These are phyloP conservation scores for Paecilomyces formosus DNA, from an alignment of 2,329 filamentous ascomycete genomes.

Conservation along the genomic window DNA sequence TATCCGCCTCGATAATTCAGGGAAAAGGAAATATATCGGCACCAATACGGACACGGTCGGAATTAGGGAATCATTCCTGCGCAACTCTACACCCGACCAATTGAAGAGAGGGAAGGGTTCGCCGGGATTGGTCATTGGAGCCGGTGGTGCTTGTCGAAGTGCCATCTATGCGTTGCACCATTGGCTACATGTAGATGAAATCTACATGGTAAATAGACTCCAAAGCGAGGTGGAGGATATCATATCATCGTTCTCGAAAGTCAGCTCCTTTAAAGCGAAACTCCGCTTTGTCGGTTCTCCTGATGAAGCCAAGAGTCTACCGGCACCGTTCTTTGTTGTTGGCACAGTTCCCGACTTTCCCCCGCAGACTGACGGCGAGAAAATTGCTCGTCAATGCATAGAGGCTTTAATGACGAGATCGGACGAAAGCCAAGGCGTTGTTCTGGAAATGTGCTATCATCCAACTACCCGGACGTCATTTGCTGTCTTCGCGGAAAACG, in stretches of 20 bases:
- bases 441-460: conserved; percentile 20
- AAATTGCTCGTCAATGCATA: neutral
- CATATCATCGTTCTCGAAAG: conserved; percentile 6
- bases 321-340: conserved; percentile 10
- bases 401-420: neutral
- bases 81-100: neutral
- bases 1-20: conserved; percentile 38
- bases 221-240: conserved; percentile 13
- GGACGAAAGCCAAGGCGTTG: conserved; percentile 5
- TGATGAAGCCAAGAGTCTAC: conserved; percentile 3
- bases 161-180: conserved; percentile 15
- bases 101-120: conserved; percentile 1
- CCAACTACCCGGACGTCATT: conserved; percentile 11
- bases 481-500: conserved; percentile 5
- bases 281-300: conserved; percentile 7
- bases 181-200: conserved; percentile 11
- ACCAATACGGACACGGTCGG: conserved; percentile 73
- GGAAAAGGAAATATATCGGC: conserved; percentile 48
- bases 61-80: conserved; percentile 48
- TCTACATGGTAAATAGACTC: conserved; percentile 14
- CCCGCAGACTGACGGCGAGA: conserved; percentile 11
- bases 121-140: conserved; percentile 13
- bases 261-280: conserved; percentile 2
- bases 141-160: conserved; percentile 13
- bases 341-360: conserved; percentile 14